Percentiles rank a stretch among this genome's conserved stretches.
Conservation (phyloP, 225 moss, liverwort and hornwort genomes). For the Pseudoscleropodium purum region DNA sequence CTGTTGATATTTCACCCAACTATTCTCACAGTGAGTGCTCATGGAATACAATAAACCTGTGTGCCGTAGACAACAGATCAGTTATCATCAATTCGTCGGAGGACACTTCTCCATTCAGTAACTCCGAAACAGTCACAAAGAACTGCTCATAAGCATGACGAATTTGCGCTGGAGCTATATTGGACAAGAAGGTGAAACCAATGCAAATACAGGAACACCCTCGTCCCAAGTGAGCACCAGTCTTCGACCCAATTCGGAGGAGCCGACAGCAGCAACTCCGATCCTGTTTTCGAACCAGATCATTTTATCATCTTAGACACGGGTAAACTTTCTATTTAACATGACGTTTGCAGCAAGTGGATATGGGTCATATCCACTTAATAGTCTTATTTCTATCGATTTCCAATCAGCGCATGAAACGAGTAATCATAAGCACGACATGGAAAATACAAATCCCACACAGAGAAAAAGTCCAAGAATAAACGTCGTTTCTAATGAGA, state of each 20-base stretch:
- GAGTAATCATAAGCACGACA: background rate
- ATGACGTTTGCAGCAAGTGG: background rate
- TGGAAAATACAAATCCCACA: background rate
- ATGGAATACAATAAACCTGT: background rate
- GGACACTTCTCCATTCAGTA: background rate
- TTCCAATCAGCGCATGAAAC: background rate
- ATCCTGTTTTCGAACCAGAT: slow-evolving; percentile 5
- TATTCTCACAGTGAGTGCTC: no score
- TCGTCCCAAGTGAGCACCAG: slow-evolving; percentile 48
- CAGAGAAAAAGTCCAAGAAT: background rate
- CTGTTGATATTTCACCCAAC: background rate
- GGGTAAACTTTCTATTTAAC: background rate
- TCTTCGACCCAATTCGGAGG: slow-evolving; percentile 70
- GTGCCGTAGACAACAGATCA: background rate
- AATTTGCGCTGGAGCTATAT: background rate
- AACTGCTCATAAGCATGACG: background rate
- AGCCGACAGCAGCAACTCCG: slow-evolving; percentile 46
- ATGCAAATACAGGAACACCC: background rate
- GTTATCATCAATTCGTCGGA: background rate
- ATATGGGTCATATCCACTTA: background rate
- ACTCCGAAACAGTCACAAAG: background rate
- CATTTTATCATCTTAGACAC: background rate
- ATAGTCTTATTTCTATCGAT: background rate
- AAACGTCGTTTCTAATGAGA: no score
- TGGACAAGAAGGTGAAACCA: background rate